These are phyloP conservation scores for Raffaelea albimanens DNA, from an alignment of 2,329 filamentous ascomycete species.

Conservation along the genomic window DNA sequence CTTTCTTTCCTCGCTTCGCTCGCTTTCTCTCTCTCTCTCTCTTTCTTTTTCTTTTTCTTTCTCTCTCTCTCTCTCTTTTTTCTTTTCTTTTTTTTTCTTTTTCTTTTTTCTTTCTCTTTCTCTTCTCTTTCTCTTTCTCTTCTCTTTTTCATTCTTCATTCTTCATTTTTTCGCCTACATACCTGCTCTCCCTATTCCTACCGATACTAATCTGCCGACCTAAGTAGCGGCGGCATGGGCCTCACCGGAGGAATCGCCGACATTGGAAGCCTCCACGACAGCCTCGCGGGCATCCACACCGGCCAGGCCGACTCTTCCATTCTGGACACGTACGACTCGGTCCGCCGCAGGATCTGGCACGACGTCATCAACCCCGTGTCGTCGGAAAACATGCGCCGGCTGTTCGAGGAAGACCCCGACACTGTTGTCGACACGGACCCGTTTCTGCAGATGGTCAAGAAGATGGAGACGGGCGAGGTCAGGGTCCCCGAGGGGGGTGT, in stretches of 20 bases:
- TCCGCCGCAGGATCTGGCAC: constrained; percentile 26
- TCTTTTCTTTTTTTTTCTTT: too few species aligned
- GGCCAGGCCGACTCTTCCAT: constrained; percentile 28
- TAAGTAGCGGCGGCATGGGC: constrained; percentile 32
- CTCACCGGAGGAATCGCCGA: constrained; percentile 40
- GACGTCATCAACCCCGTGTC: constrained; percentile 16
- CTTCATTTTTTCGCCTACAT: too few species aligned
- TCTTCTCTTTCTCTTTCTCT: too few species aligned
- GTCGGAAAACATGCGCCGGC: constrained; percentile 13
- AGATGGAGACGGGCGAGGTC: too few species aligned
- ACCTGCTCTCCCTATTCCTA: too few species aligned
- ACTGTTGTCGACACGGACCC: constrained; percentile 16
- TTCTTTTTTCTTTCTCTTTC: too few species aligned
- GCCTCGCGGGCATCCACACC: constrained; percentile 30
- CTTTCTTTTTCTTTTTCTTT: too few species aligned
- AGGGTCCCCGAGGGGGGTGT: too few species aligned
- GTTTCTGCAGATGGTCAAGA: constrained; percentile 9
- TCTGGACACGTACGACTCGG: constrained; percentile 30
- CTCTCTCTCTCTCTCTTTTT: too few species aligned
- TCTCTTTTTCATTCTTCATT: too few species aligned
- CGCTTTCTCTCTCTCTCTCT: too few species aligned
- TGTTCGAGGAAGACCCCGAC: constrained; percentile 13
- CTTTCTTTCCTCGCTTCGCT: too few species aligned
- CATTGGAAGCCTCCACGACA: constrained; percentile 36
- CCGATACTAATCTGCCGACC: constrained; percentile 16